These are phyloP conservation scores for Suhomyces bolitotheri DNA, from an alignment of 1,139 yeast genomes.

Conservation along the genomic window DNA sequence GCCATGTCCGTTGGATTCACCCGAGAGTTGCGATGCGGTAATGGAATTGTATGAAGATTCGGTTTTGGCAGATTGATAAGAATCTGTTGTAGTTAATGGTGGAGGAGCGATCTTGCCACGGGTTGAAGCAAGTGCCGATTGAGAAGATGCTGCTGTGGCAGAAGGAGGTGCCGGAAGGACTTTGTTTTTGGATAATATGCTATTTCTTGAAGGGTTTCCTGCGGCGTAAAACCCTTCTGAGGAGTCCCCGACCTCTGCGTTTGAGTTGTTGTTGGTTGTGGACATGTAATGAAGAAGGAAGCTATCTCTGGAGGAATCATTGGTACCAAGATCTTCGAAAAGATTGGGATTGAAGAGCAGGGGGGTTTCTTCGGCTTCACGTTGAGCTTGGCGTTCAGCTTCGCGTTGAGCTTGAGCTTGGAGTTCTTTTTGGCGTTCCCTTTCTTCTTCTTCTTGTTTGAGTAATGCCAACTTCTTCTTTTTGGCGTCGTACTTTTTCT, in stretches of 20 bases:
- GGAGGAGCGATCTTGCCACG: conserved; percentile 6
- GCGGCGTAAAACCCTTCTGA: conserved; percentile 13
- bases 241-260: conserved; percentile 8
- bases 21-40: conserved; percentile 19
- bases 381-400: conserved; percentile 5
- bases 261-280: conserved; percentile 9
- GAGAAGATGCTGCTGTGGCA: conserved; percentile 5
- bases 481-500: conserved; percentile 52
- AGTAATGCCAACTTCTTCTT: conserved; percentile 35
- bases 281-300: conserved; percentile 16
- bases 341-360: background rate
- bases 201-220: conserved; percentile 19
- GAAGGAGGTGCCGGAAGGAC: conserved; percentile 35
- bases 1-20: conserved; percentile 10
- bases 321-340: conserved; percentile 5
- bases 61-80: conserved; percentile 20
- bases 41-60: conserved; percentile 17
- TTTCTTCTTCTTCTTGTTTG: conserved; percentile 22
- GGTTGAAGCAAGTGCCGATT: background rate
- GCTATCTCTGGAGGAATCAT: conserved; percentile 15
- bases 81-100: conserved; percentile 14
- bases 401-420: conserved; percentile 7
- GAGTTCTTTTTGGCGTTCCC: conserved; percentile 11
- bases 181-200: conserved; percentile 28
- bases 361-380: background rate